Evolutionary conservation across 805 yeast species (phyloP), one percentile per base, ranked within the genome.

Genomic region (Lachancea meyersii): DNA sequence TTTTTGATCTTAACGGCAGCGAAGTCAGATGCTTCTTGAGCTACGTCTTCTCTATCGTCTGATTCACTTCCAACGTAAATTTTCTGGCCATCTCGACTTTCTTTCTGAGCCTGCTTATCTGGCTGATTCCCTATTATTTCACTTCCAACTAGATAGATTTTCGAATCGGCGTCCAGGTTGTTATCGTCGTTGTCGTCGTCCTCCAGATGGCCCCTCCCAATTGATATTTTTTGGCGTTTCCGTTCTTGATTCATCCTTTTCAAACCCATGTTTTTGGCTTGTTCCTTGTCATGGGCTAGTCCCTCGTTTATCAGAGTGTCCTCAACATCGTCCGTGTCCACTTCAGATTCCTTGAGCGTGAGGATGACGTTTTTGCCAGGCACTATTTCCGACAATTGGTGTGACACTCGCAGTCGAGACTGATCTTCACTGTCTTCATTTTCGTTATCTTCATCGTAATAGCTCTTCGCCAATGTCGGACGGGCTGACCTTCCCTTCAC

Each of bases 271-370:
- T 53, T 66, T 31, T 58, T 60, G 5, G 55, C 65, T n/a, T 56
- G 59, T 3, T 50, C 50, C 16, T 54, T 58, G 2, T 57, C 58
- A 5, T 59, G 56, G 1, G 50, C 53, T 5, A 51, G 42, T 4
- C 52, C 47, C 24, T 54, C 54, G 40, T 57, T 51, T 41, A 60
- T 64, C 17, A 61, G 48, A 6, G 51, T 47, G 40, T 55, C 61
- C 18, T 45, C 63, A 42, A 37, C 58, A 30, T 46, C 54, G 8
- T 53, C 41, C 1, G 51, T 57, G 26, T 48, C 56, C 3, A 64
- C 64, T 8, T 59, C 64, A 14, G 58, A 58, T 24, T 64, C 73
- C 64, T 76, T 71, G 38, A 83, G 63, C 0, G 88, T 82, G 40
- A 84, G 62, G 2, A 82, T 65, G 3, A 71, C 65, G 21, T 67